A percentile compares a stretch with the other conserved stretches of the same genome.
Conservation (phyloP, 2,329 filamentous ascomycete species). For the Pseudocercospora macadamiae region DNA sequence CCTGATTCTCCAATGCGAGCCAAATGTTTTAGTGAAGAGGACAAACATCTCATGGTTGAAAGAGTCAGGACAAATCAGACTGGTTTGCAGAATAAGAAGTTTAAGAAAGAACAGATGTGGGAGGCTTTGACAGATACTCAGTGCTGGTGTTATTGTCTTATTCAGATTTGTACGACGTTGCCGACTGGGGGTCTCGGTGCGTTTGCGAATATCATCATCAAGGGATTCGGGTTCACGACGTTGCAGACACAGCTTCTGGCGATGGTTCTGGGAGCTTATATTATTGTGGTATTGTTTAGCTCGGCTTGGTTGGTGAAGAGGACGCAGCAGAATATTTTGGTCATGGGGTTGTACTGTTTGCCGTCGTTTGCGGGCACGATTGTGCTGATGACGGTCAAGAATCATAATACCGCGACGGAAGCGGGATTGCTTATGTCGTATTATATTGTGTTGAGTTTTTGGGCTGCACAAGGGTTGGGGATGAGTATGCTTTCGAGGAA, state of each 20-base stretch:
- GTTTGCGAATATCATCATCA: constrained; percentile 76
- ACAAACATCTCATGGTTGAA: constrained; percentile 59
- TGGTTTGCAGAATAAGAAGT: constrained; percentile 52
- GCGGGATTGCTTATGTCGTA: constrained; percentile 72
- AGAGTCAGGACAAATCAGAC: constrained; percentile 52
- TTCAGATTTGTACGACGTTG: constrained; percentile 72
- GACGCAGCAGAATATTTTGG: constrained; percentile 67
- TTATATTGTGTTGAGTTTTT: constrained; percentile 78
- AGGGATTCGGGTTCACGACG: constrained; percentile 65
- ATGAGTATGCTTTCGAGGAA: constrained; percentile 53
- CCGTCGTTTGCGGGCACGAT: constrained; percentile 74
- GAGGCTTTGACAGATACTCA: constrained; percentile 68
- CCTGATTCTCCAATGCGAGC: constrained; percentile 73
- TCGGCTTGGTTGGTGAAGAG: constrained; percentile 71
- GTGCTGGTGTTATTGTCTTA: constrained; percentile 45
- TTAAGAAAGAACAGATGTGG: constrained; percentile 57
- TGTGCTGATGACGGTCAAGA: constrained; percentile 69
- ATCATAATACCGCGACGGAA: constrained; percentile 60
- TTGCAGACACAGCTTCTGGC: constrained; percentile 73
- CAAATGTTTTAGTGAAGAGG: constrained; percentile 66
- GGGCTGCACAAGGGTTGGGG: constrained; percentile 58
- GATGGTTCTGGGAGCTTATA: constrained; percentile 75
- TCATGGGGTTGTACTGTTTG: constrained; percentile 68
- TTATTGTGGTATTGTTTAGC: constrained; percentile 68
- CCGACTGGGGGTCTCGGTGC: constrained; percentile 73